Evolutionary conservation across 176 grass and related monocot species (phyloP), one percentile per base, ranked within the genome.

Genomic region (Ampelocalamus luodianensis): DNA sequence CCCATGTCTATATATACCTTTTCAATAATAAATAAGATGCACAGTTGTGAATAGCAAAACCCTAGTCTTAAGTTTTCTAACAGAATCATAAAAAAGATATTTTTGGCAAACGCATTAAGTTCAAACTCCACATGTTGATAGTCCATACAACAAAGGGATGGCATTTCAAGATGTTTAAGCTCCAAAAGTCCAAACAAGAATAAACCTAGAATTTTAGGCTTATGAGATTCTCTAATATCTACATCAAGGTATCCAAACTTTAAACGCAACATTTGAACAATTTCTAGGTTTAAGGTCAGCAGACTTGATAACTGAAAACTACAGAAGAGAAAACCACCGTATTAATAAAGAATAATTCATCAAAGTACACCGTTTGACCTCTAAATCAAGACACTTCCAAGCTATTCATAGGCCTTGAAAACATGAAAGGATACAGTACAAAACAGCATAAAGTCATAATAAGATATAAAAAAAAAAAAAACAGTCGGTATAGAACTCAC

Each of bases 401-500:
- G 54, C 37, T 78, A 64, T 71, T 23, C 54, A 77, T 82, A 68
- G 53, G 29, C 60, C 50, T 48, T 8, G 14, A 50, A 70, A 79
- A 71, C 39, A 79, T 84, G 63, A 36, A 71, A 61, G 26, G 53
- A 83, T 72, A 70, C 54, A 86, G 14, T 58, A 63, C 59, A 74
- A 51, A 10, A 4, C 13, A 65, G 37, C 5, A n/a, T 10, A 6
- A 63, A 71, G 2, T 79, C 37, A 12, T n/a, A 71, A 49, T 65
- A 38, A 8, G 23, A 78, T 10, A 4, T 38, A 75, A 29, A 65
- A 34, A 50, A 10, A 45, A 75, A 29, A 65, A 34, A 50, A 10
- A 9, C 10, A 71, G 48, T 39, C 39, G 5, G 23, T 6, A 86
- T 71, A 78, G 15, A 79, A 89, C 97, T 96, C 85, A 99, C 97